A percentile compares a stretch with the other conserved stretches of the same genome.
Conservation (phyloP, 2,329 filamentous ascomycete genomes). For the Alternaria metachromatica region DNA sequence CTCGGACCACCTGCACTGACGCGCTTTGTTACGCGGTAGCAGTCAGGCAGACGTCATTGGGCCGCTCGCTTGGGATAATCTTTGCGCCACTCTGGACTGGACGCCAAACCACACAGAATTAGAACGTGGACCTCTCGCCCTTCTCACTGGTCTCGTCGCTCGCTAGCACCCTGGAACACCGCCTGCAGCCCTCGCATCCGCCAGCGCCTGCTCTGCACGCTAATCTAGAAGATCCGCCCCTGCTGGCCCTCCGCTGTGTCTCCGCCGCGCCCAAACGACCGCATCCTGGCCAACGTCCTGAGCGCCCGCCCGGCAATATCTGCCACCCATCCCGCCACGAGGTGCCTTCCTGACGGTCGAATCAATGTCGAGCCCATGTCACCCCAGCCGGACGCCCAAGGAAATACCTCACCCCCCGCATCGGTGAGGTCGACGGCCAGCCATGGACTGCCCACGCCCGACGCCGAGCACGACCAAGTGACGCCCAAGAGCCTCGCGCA, state of each 20-base stretch:
- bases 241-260: constrained; percentile 28
- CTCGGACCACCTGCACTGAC: not conserved
- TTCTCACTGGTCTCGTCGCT: constrained; percentile 20
- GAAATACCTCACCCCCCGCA: constrained; percentile 50
- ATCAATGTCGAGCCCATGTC: constrained; percentile 55
- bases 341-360: constrained; percentile 37
- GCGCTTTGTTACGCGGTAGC: constrained; percentile 8
- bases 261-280: constrained; percentile 29
- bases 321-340: constrained; percentile 45
- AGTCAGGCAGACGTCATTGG: constrained; percentile 35
- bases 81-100: constrained; percentile 27
- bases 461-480: constrained; percentile 23
- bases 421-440: constrained; percentile 48
- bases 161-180: constrained; percentile 18
- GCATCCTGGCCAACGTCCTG: constrained; percentile 27
- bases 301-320: constrained; percentile 37
- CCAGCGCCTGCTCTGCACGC: constrained; percentile 25
- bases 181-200: constrained; percentile 10
- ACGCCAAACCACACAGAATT: constrained; percentile 32
- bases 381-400: constrained; percentile 45
- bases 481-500: constrained; percentile 46
- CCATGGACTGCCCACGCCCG: constrained; percentile 28
- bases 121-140: constrained; percentile 39
- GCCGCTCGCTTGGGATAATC: constrained; percentile 30
- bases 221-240: constrained; percentile 18